Conservation (phyloP, 2,329 filamentous ascomycete genomes). For the Penicillium aurantiogriseum region DNA sequence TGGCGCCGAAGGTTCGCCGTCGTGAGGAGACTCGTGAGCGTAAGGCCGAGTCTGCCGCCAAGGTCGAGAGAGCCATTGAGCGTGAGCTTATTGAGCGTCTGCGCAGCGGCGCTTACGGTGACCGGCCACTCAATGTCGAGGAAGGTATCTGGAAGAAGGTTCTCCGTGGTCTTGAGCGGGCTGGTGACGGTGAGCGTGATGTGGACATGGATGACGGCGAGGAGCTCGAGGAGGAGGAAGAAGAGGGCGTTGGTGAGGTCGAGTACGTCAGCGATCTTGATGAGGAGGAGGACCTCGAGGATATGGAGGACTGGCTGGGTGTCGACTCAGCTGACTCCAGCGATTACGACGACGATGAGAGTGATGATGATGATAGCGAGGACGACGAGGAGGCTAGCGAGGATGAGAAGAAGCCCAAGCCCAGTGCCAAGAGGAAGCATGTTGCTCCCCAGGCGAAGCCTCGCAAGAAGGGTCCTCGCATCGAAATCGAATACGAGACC, state of each 20-base stretch:
- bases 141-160: conserved; percentile 98
- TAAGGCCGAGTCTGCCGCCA: conserved; percentile 78
- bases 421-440: conserved; percentile 59
- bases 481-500: conserved; percentile 77
- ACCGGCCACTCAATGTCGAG: conserved; percentile 91
- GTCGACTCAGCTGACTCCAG: conserved; percentile 60
- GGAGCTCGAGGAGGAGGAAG: conserved; percentile 70
- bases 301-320: conserved; percentile 94
- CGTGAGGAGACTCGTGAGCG: conserved; percentile 73
- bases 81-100: conserved; percentile 88
- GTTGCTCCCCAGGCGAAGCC: conserved; percentile 53
- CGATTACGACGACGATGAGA: conserved; percentile 49
- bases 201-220: conserved; percentile 87
- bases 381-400: conserved; percentile 41
- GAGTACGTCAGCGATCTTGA: conserved; percentile 94
- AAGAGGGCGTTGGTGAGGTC: conserved; percentile 71
- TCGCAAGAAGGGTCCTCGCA: conserved; percentile 62
- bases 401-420: conserved; percentile 44
- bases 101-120: conserved; percentile 89
- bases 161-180: conserved; percentile 81
- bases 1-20: conserved; percentile 84
- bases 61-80: conserved; percentile 95
- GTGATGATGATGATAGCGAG: conserved; percentile 54
- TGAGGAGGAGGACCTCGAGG: conserved; percentile 75
- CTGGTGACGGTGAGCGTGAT: conserved; percentile 77